phyloP scores from a whole-genome alignment of 495 filamentous ascomycete species.

The Talaromyces borbonicus region DNA sequence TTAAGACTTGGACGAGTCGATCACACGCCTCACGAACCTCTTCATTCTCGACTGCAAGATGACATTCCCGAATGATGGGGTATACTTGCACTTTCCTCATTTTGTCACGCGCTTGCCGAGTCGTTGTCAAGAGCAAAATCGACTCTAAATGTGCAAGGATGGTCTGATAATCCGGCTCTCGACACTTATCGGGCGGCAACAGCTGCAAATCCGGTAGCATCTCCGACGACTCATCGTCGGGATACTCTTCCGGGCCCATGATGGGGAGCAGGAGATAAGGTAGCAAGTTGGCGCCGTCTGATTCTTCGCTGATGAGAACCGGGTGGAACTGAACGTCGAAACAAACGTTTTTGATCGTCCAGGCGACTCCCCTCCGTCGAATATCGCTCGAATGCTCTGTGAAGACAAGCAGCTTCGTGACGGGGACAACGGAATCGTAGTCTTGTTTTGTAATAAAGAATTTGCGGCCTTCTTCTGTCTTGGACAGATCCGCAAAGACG shows the following conservation, averaged over 20 bases:
- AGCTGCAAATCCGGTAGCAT: slow-evolving; percentile 86
- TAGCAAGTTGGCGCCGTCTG: slow-evolving; percentile 57
- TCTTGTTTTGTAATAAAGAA: slow-evolving; percentile 66
- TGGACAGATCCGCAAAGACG: slow-evolving; percentile 85
- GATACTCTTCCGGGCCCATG: slow-evolving; percentile 47
- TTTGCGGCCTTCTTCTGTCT: slow-evolving; percentile 58
- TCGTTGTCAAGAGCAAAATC: slow-evolving; percentile 71
- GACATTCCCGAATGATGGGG: slow-evolving; percentile 77
- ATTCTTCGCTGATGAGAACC: slow-evolving; percentile 59
- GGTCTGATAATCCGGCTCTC: slow-evolving; percentile 65
- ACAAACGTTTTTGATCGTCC: slow-evolving; percentile 78
- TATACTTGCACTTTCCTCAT: slow-evolving; percentile 76
- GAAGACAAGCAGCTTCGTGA: slow-evolving; percentile 84
- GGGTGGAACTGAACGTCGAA: slow-evolving; percentile 63
- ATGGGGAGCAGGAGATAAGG: slow-evolving; percentile 76
- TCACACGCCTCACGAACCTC: slow-evolving; percentile 78
- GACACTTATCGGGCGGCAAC: slow-evolving; percentile 74
- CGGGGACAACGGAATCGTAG: slow-evolving; percentile 70
- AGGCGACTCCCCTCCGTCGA: slow-evolving; percentile 81
- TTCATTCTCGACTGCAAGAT: slow-evolving; percentile 70
- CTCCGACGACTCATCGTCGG: slow-evolving; percentile 57
- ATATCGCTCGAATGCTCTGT: slow-evolving; percentile 75
- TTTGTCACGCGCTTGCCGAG: slow-evolving; percentile 58
- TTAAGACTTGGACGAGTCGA: slow-evolving; percentile 80
- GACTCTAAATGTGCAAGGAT: slow-evolving; percentile 83